Percentiles rank a stretch among this genome's conserved stretches.
Evolutionary conservation across 306 rosid species (phyloP).

Genomic region (Rubus parviflorus): DNA sequence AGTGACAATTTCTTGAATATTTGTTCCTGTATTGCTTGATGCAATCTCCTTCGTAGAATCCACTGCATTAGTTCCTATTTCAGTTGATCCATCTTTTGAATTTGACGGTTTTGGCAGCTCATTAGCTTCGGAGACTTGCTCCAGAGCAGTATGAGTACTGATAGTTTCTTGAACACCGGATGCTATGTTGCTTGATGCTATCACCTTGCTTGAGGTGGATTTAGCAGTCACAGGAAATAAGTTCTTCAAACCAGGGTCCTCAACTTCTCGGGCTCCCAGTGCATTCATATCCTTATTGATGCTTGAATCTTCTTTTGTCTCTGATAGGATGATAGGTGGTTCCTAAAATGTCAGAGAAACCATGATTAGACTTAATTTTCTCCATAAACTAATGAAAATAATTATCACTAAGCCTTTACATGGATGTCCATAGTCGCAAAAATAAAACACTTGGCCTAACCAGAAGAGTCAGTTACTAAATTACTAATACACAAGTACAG

Average conservation of each 20-base stretch:
- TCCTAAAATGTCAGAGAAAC: constrained; percentile 13
- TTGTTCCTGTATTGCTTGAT: neutral
- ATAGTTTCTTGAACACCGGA: neutral
- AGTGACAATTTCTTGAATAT: constrained; percentile 3
- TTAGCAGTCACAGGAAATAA: neutral
- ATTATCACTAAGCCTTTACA: neutral
- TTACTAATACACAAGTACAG: neutral
- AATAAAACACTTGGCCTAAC: neutral
- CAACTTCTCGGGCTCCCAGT: neutral
- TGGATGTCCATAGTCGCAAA: neutral
- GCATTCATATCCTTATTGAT: neutral
- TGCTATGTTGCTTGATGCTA: neutral
- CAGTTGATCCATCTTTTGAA: neutral
- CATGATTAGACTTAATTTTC: neutral
- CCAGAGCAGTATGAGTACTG: neutral
- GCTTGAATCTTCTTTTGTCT: neutral
- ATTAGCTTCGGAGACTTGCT: neutral
- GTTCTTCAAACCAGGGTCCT: neutral
- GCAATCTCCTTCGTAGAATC: neutral
- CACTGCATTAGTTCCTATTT: constrained; percentile 30
- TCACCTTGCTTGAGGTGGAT: neutral
- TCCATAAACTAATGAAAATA: no score
- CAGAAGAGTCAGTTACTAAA: neutral
- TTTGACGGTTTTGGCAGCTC: neutral
- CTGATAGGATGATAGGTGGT: neutral